A percentile compares a stretch with the other conserved stretches of the same genome.
These are phyloP conservation scores for Ascobolus immersus DNA, from an alignment of 495 filamentous ascomycete genomes.

Conservation along the genomic window DNA sequence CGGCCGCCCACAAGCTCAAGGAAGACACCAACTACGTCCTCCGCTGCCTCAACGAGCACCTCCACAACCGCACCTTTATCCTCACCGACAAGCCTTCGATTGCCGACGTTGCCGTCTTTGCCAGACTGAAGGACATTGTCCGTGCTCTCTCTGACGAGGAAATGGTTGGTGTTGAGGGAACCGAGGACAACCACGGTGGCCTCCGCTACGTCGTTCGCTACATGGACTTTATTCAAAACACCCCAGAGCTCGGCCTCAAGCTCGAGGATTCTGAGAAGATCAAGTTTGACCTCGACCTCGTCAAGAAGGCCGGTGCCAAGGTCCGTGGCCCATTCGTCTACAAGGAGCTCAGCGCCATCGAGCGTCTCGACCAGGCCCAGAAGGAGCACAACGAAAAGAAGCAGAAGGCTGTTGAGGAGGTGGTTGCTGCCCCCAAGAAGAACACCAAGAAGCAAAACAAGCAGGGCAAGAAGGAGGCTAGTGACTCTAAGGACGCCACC, in stretches of 20 bases:
- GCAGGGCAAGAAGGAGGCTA: constrained; percentile 13
- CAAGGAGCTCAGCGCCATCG: constrained; percentile 30
- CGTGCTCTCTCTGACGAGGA: constrained; percentile 51
- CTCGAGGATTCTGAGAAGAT: constrained; percentile 56
- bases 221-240: constrained; percentile 85
- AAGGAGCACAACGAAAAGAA: constrained; percentile 37
- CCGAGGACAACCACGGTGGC: constrained; percentile 46
- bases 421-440: constrained; percentile 20
- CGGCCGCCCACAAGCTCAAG: constrained; percentile 18
- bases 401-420: constrained; percentile 37
- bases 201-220: constrained; percentile 78
- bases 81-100: constrained; percentile 75
- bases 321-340: no score
- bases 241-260: constrained; percentile 44
- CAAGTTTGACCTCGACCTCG: constrained; percentile 47
- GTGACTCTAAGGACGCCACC: constrained; percentile 16
- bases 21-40: constrained; percentile 41
- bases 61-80: constrained; percentile 67
- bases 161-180: constrained; percentile 31
- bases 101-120: constrained; percentile 70
- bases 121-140: constrained; percentile 51
- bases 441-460: constrained; percentile 24
- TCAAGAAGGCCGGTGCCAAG: no score
- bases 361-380: constrained; percentile 15
- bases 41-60: constrained; percentile 53